Base-by-base conservation (phyloP, 2,329 filamentous ascomycete genomes). In the Lasiodiplodia sp. region DNA sequence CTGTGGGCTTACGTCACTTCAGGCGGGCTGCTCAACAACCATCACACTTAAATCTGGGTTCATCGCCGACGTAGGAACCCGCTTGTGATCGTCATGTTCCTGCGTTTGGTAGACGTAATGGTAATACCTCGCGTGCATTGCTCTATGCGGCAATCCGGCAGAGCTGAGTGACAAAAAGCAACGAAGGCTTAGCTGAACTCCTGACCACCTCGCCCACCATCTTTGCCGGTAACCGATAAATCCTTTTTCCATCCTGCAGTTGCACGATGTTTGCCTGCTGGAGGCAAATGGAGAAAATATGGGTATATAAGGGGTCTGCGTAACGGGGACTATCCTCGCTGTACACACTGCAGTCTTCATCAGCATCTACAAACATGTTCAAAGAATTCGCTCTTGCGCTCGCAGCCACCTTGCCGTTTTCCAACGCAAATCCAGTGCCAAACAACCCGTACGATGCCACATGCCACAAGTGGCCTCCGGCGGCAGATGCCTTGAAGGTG, bases 401-500 rank as follows among this genome's bases (percentile, higher is more conserved):
- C 14, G 14, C 51, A 18, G 51, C 51, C 0, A 4, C 28, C 7
- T 6, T 31, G 7, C 12, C 51, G 0, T 18, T 53, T 31, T 31
- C 25, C 14, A 25, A 28, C 10, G 53, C 53, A 8, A 56, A 7
- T 2, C 53, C 53, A 4, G 16, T 56, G 28, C 18, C 8, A 3
- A 34, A 31, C 7, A 56, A 56, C 53, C 53, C 53, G 3, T 56
- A 56, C 10, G 31, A 12, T 37, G 14, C 28, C 16, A 31, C 37
- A 31, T 34, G 28, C 16, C 16, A n/a, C 18, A 6, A 56, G 18
- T n/a, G 25, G 28, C 28, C 53, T 11, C 53, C 18, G 2, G 53
- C 8, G 18, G 14, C 34, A 10, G 64, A 64, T 44, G 67, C 25
- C 57, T 14, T 25, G 18, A 56, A 34, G 53, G 68, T 74, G 25